These are phyloP conservation scores for Oxyria digyna DNA, from an alignment of 148 eudicot genomes.

Conservation along the genomic window DNA sequence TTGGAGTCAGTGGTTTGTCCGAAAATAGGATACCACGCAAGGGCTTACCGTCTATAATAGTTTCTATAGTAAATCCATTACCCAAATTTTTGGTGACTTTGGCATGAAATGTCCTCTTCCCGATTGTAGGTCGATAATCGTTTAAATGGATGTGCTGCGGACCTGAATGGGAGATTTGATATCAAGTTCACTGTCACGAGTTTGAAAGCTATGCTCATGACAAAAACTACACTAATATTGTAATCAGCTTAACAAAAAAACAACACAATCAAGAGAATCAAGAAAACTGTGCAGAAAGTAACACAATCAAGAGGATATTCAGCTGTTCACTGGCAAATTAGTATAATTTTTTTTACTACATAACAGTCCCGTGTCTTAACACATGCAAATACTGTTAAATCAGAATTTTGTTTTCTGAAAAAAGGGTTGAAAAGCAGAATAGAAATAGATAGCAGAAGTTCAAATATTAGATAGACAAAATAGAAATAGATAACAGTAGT, in stretches of 20 bases:
- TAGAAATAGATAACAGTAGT: not conserved
- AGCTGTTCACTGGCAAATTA: not conserved
- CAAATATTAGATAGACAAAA: no score
- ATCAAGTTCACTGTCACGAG: not conserved
- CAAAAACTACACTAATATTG: not conserved
- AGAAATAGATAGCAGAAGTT: no score
- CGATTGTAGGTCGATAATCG: conserved; percentile 49
- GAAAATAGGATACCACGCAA: conserved; percentile 80
- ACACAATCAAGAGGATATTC: not conserved
- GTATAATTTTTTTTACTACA: no score
- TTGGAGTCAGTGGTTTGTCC: conserved; percentile 21
- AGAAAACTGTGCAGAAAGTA: no score
- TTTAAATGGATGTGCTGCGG: conserved; percentile 43
- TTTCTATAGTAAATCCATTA: conserved; percentile 62
- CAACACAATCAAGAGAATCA: not conserved
- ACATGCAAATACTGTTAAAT: not conserved
- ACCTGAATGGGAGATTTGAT: conserved; percentile 26
- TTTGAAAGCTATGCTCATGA: not conserved
- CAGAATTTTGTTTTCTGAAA: no score
- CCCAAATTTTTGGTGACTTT: conserved; percentile 48
- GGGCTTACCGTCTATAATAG: conserved; percentile 76
- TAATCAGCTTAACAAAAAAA: not conserved
- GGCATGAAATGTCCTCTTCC: conserved; percentile 85
- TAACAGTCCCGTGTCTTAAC: not conserved
- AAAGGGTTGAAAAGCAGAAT: no score